These are phyloP conservation scores for Mycena floridula DNA, from an alignment of 768 basidiomycete genomes.

Conservation along the genomic window DNA sequence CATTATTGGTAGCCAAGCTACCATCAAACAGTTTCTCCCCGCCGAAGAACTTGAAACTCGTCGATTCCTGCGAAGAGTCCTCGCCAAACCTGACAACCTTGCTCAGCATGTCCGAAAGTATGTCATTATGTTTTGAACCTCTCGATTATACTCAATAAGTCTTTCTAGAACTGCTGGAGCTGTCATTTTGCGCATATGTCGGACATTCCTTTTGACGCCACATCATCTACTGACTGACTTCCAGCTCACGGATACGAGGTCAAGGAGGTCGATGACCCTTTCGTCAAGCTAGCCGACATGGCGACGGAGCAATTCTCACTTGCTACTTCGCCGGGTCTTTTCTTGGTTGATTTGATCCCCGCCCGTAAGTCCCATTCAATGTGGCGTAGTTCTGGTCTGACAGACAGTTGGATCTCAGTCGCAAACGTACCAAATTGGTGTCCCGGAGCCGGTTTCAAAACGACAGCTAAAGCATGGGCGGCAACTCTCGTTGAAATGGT, in stretches of 20 bases:
- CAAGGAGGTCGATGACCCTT: conserved; percentile 43
- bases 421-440: conserved; percentile 56
- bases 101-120: conserved; percentile 42
- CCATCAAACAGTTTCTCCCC: conserved; percentile 36
- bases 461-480: conserved; percentile 46
- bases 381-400: background rate
- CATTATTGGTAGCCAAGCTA: conserved; percentile 37
- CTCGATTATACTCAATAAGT: conserved; percentile 1
- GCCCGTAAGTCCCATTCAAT: conserved; percentile 25
- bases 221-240: too few species aligned
- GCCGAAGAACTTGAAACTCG: conserved; percentile 41
- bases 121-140: conserved; percentile 11
- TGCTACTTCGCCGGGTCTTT: conserved; percentile 45
- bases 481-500: conserved; percentile 50
- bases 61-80: conserved; percentile 39
- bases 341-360: conserved; percentile 46
- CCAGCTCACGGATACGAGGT: conserved; percentile 51
- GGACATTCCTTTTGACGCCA: too few species aligned
- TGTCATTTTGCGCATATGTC: conserved; percentile 44
- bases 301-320: conserved; percentile 52
- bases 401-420: conserved; percentile 28
- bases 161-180: conserved; percentile 41
- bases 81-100: conserved; percentile 42
- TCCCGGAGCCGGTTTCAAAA: conserved; percentile 55
- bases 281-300: conserved; percentile 44